Evolutionary conservation across 2,329 filamentous ascomycete species (phyloP), one percentile per base, ranked within the genome.

Genomic region (Ceratocystis diversiconidia): DNA sequence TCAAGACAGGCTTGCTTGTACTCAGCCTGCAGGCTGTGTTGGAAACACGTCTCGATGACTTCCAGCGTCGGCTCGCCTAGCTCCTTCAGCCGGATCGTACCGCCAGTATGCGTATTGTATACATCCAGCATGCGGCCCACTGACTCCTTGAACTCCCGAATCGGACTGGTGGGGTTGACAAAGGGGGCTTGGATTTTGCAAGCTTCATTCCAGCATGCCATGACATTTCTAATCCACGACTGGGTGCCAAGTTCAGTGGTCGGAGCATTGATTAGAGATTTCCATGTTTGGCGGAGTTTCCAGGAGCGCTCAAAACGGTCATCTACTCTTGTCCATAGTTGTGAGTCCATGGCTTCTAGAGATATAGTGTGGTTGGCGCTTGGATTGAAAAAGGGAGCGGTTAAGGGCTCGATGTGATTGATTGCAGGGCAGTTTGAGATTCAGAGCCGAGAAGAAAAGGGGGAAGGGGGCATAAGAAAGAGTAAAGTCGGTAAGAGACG

Each of bases 71-170:
- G 66, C 22, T 61, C 46, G 60, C 48, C 60, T 2, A 65, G 30
- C 28, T 50, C 48, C 43, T 64, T 64, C n/a, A 67, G 57, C 2
- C 63, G 43, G 32, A 41, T 12, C 19, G 63, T 50, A 61, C 46
- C 43, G 59, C 28, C 43, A n/a, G 19, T 52, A 62, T 63, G 17
- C 44, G 15, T 62, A 48, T 71, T 69, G 17, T 66, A 50, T n/a
- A 66, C 66, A 8, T 64, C 62, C 17, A 68, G 67, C 10, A 74
- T 71, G 36, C 76, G 77, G 32, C 88, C 76, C 63, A 68, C 15
- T 75, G 72, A 65, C 4, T 62, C 59, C 70, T 87, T 88, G 63
- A 80, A 80, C 71, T 86, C 84, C 0, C 69, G 70, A n/a, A 72
- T 73, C 46, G 78, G 73, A 12, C 78, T 75, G 22, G 80, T 77